These are phyloP conservation scores for Lentinula sp. DNA, from an alignment of 768 basidiomycete genomes.

Conservation along the genomic window DNA sequence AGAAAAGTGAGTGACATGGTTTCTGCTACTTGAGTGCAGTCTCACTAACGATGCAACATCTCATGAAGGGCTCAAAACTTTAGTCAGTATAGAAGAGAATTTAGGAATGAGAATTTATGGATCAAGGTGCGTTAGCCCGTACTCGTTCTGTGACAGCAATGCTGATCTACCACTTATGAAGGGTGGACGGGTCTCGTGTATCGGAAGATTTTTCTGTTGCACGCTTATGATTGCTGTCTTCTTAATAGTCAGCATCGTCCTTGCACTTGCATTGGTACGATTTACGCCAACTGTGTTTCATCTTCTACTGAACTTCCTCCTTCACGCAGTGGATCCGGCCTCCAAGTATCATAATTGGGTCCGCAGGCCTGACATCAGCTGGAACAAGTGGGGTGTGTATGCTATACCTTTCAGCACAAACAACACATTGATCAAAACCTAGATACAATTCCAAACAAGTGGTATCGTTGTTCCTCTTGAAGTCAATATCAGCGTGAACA, in stretches of 20 bases:
- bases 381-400: slow-evolving; percentile 40
- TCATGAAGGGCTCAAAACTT: slow-evolving; percentile 31
- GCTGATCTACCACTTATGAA: slow-evolving; percentile 14
- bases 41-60: slow-evolving; percentile 13
- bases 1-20: slow-evolving; percentile 16
- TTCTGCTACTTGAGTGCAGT: neutral
- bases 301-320: neutral
- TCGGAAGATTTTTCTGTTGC: slow-evolving; percentile 73
- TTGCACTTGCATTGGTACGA: slow-evolving; percentile 64
- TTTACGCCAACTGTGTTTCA: neutral
- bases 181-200: slow-evolving; percentile 56
- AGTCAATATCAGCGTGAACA: slow-evolving; percentile 70
- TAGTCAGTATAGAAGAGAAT: slow-evolving; percentile 47
- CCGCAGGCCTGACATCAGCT: slow-evolving; percentile 31
- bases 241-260: slow-evolving; percentile 56
- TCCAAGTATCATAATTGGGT: slow-evolving; percentile 57
- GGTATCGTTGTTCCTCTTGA: slow-evolving; percentile 54
- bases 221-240: slow-evolving; percentile 61
- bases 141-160: neutral
- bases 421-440: neutral
- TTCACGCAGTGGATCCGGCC: slow-evolving; percentile 66
- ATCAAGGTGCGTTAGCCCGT: slow-evolving; percentile 38
- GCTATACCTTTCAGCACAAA: neutral
- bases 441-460: slow-evolving; percentile 29
- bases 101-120: slow-evolving; percentile 59